Evolutionary conservation across 2,329 filamentous ascomycete species (phyloP).

Genomic region (Geosmithia putterillii): DNA sequence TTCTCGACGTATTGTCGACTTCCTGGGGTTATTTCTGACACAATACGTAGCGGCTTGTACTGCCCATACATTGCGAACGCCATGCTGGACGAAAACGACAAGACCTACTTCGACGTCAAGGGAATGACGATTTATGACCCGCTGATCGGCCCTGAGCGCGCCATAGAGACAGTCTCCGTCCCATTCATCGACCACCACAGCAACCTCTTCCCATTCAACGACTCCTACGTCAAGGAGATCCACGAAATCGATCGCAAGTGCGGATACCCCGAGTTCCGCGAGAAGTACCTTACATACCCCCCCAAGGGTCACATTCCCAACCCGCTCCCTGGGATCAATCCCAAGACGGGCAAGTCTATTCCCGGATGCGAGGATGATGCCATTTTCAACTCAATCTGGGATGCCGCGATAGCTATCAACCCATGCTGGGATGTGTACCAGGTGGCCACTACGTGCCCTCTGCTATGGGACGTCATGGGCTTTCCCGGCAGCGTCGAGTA

Average conservation of each 20-base stretch:
- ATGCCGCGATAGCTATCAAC: slow-evolving; percentile 46
- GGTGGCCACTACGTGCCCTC: slow-evolving; percentile 58
- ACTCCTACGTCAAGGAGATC: slow-evolving; percentile 39
- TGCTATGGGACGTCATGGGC: slow-evolving; percentile 58
- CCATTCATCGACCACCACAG: slow-evolving; percentile 49
- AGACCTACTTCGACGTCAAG: slow-evolving; percentile 52
- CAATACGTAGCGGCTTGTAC: background rate
- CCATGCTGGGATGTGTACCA: slow-evolving; percentile 74
- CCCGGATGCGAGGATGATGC: slow-evolving; percentile 46
- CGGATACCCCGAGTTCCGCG: slow-evolving; percentile 48
- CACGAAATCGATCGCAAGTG: slow-evolving; percentile 41
- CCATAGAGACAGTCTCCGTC: slow-evolving; percentile 35
- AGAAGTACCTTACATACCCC: slow-evolving; percentile 56
- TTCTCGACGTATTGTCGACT: background rate
- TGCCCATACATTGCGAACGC: slow-evolving; percentile 62
- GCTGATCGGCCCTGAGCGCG: slow-evolving; percentile 36
- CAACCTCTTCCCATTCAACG: slow-evolving; percentile 51
- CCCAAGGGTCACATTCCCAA: slow-evolving; percentile 46
- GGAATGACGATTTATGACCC: slow-evolving; percentile 67
- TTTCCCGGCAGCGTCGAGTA: slow-evolving; percentile 54
- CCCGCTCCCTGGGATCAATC: slow-evolving; percentile 27
- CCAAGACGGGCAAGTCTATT: slow-evolving; percentile 13
- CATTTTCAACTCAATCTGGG: slow-evolving; percentile 27
- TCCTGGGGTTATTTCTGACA: background rate
- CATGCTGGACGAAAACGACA: slow-evolving; percentile 57